Base-by-base conservation (phyloP, 2,329 filamentous ascomycete species). In the Aureobasidium sp. region DNA sequence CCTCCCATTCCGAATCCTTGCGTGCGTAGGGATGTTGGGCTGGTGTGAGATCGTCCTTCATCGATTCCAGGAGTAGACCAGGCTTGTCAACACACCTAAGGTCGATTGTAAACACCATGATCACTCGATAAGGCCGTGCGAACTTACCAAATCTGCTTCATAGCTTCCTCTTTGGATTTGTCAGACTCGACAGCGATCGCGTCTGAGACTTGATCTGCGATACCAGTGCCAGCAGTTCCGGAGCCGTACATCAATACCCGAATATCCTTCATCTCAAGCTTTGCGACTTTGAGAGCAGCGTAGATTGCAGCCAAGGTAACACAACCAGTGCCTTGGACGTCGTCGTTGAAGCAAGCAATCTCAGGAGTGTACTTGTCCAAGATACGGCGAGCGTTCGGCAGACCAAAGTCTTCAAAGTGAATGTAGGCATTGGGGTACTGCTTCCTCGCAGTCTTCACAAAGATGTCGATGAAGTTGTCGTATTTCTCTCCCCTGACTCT, bases 311-410 rank as follows among this genome's bases (percentile, higher is more conserved):
- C 90, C 0, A 95, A 80, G 0, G 91, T 93, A 0, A 95, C 90
- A 62, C 89, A 93, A 0, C 90, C 91, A 0, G 91, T 95, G 1
- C 90, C 91, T 71, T 95, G 90, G 0, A 95, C 85, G 70, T 95
- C 90, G 61, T 95, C 91, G 68, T 95, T 95, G 78, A 96, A 95
- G 71, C 90, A 95, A 0, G 90, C 80, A 8, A 93, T 86, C 53
- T 87, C 69, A 0, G 85, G 79, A 0, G 86, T 82, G 67, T 94
- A 95, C 37, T 79, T 81, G 62, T 95, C 88, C 0, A 95, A 78
- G 2, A 95, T 82, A 3, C 88, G 82, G 31, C 88, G 80, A 0
- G 89, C 88, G 67, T 95, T 95, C 1, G 73, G 73, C 0, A 95
- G 74, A 0, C 90, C 90, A 74, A 95, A 95, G 69, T 95, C 91